phyloP scores from a whole-genome alignment of 2,329 filamentous ascomycete species.

The Epichloe gansuensis region DNA sequence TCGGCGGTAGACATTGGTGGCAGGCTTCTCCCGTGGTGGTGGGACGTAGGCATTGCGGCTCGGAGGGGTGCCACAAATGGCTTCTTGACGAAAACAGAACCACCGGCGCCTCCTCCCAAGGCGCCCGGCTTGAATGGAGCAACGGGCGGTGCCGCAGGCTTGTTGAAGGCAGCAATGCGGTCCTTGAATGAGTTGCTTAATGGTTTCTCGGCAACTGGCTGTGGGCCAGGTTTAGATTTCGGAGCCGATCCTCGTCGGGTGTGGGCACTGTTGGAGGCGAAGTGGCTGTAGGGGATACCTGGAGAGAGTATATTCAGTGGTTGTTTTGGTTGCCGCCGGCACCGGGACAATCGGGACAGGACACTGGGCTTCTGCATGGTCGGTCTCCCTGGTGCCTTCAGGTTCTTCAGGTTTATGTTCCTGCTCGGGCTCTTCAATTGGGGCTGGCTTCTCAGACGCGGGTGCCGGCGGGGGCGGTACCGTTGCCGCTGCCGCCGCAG shows the following conservation, averaged over 20 bases:
- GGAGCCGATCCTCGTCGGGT: slow-evolving; percentile 19
- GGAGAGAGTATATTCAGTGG: slow-evolving; percentile 13
- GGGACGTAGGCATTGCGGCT: slow-evolving; percentile 87
- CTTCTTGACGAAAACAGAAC: slow-evolving; percentile 78
- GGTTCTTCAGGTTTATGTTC: slow-evolving; percentile 25
- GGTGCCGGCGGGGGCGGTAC: slow-evolving; percentile 18
- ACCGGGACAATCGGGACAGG: slow-evolving; percentile 19
- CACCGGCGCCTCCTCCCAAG: slow-evolving; percentile 37
- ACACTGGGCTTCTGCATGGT: slow-evolving; percentile 22
- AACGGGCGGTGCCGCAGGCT: slow-evolving; percentile 69
- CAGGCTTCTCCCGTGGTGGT: slow-evolving; percentile 55
- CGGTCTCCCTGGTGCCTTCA: slow-evolving; percentile 22
- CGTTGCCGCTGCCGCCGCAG: slow-evolving; percentile 23
- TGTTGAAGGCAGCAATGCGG: slow-evolving; percentile 95
- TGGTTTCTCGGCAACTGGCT: slow-evolving; percentile 65
- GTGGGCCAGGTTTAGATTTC: slow-evolving; percentile 38
- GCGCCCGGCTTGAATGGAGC: slow-evolving; percentile 79
- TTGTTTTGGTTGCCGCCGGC: slow-evolving; percentile 18
- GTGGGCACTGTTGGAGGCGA: slow-evolving; percentile 21
- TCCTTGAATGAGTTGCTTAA: slow-evolving; percentile 72
- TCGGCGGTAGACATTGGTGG: slow-evolving; percentile 66
- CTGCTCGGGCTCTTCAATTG: slow-evolving; percentile 9
- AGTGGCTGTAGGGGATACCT: slow-evolving; percentile 5
- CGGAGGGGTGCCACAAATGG: slow-evolving; percentile 92
- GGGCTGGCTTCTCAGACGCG: slow-evolving; percentile 14